phyloP scores from a whole-genome alignment of 2,329 filamentous ascomycete species.

The Reticulascus tulasneorum region DNA sequence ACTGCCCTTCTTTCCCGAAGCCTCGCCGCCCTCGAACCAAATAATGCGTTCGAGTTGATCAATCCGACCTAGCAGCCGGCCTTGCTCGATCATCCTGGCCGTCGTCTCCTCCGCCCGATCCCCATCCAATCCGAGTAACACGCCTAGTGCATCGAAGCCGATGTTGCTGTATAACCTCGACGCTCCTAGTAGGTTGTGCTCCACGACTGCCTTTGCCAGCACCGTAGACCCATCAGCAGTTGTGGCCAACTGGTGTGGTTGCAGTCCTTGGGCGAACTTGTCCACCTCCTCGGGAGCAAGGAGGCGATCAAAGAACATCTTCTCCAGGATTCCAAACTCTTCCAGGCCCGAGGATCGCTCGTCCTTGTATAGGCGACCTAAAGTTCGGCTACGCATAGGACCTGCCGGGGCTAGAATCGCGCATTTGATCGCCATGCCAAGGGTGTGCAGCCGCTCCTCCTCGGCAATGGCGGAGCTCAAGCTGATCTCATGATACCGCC shows the following conservation, averaged over 20 bases:
- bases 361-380: slow-evolving; percentile 89
- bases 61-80: slow-evolving; percentile 79
- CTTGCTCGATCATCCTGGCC: slow-evolving; percentile 93
- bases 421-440: slow-evolving; percentile 85
- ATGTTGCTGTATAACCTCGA: slow-evolving; percentile 79
- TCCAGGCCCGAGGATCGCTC: slow-evolving; percentile 72
- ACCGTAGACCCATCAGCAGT: slow-evolving; percentile 91
- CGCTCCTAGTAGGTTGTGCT: slow-evolving; percentile 89
- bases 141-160: slow-evolving; percentile 68
- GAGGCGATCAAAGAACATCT: slow-evolving; percentile 92
- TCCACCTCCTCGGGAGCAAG: slow-evolving; percentile 78
- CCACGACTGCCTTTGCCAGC: slow-evolving; percentile 85
- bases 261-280: slow-evolving; percentile 75
- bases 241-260: slow-evolving; percentile 83
- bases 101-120: slow-evolving; percentile 88
- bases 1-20: slow-evolving; percentile 64
- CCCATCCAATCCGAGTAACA: slow-evolving; percentile 71
- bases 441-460: slow-evolving; percentile 77
- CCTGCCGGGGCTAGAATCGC: slow-evolving; percentile 90
- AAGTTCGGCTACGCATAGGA: slow-evolving; percentile 72
- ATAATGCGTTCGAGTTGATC: slow-evolving; percentile 90
- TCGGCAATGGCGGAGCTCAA: slow-evolving; percentile 76
- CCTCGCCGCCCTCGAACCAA: slow-evolving; percentile 75
- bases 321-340: slow-evolving; percentile 87
- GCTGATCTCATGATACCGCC: slow-evolving; percentile 85